Evolutionary conservation across 2,329 filamentous ascomycete species (phyloP), one percentile per base, ranked within the genome.

Genomic region (Cytospora mali): DNA sequence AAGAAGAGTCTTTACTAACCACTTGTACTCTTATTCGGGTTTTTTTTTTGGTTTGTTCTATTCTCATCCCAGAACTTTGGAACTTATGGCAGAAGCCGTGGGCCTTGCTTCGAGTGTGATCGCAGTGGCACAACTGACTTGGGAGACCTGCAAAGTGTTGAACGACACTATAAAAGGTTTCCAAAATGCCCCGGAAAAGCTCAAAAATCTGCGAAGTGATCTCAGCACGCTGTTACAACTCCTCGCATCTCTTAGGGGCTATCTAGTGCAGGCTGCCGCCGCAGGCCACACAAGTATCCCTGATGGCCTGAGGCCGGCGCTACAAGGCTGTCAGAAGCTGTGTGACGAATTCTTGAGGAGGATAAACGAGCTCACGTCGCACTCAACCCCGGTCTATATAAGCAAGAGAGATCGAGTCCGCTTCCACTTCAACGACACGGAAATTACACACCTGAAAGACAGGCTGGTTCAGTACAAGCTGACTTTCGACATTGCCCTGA

Each of bases 401-500:
- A 25, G 39, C 16, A 42, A n/a, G 52, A 52, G 58, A 7, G 58
- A 61, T 25, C 39, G 58, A 5, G 29, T 61, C 18, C 52, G 58
- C 6, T 25, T 61, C 21, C 27, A 61, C 31, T 61, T 61, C 52
- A 35, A 61, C 29, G 52, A 61, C 6, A 29, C 51, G n/a, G 58
- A 61, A 6, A 55, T 61, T 18, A 31, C 18, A 14, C 29, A 55
- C 13, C 42, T 61, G 2, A 61, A 55, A 11, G 52, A 61, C n/a
- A 61, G 55, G 3, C 42, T 61, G 42, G 52, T 52, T 25, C 52
- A 61, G 18, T 50, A 52, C 52, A 39, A 61, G 42, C 39, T 39
- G 46, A 56, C 58, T 18, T 28, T 61, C 21, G 48, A 48, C 9
- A 52, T 35, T n/a, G 58, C 58, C 13, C 35, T 61, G 46, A 42